Percentiles rank a stretch among this genome's conserved stretches.
phyloP scores from a whole-genome alignment of 2,329 filamentous ascomycete species.

The Ophiognomonia clavigignenti-juglandacearum region DNA sequence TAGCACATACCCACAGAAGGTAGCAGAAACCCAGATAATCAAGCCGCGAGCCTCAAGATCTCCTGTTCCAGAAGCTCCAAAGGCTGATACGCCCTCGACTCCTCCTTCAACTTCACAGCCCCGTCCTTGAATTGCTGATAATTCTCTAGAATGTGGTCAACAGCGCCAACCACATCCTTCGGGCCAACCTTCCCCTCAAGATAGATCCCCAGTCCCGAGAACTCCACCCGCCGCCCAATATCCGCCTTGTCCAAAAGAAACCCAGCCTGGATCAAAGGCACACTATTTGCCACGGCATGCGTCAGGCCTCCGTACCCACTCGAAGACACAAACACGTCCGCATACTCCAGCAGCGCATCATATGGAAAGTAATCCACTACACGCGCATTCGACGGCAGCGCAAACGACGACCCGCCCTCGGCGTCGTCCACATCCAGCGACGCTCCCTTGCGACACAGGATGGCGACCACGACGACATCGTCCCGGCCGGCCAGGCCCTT shows the following conservation, averaged over 20 bases:
- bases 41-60: neutral
- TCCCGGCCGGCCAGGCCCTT: conserved; percentile 33
- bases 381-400: neutral
- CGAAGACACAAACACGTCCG: neutral
- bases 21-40: too few relatives aligned
- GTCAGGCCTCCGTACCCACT: conserved; percentile 1
- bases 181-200: conserved; percentile 1
- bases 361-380: conserved; percentile 2
- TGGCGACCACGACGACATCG: conserved; percentile 34
- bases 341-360: conserved; percentile 1
- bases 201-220: neutral
- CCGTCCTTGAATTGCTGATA: conserved; percentile 1
- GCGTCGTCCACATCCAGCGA: neutral
- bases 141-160: neutral
- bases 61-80: neutral
- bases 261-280: conserved; percentile 1
- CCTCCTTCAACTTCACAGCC: neutral
- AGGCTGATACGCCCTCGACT: neutral
- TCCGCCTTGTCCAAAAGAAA: neutral
- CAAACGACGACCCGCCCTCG: neutral
- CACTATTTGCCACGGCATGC: neutral
- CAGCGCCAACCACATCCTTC: neutral
- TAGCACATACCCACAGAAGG: too few relatives aligned
- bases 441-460: conserved; percentile 25
- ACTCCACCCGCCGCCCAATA: neutral